Evolutionary conservation across 257 asterid species (phyloP), one percentile per base, ranked within the genome.

Genomic region (Solanum arcanum): DNA sequence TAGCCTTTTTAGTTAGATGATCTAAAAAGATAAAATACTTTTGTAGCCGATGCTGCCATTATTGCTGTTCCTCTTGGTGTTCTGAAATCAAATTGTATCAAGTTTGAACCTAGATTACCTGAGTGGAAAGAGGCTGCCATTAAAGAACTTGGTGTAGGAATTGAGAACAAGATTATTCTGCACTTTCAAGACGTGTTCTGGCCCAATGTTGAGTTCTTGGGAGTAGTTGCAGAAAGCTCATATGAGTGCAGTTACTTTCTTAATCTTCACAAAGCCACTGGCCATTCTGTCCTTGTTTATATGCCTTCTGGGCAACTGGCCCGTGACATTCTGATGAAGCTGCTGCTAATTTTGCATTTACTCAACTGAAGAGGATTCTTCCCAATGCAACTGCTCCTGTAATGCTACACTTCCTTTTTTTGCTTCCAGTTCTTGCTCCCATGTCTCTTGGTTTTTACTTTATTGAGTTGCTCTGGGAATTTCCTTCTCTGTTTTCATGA

Each of bases 241-340:
- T 94, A 97, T 23, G 92, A 89, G 13, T 97, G 99, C 92, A 94
- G 99, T 91, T 97, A 97, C 89, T 97, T 97, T 91, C 97, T 97
- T 86, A 96, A 97, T 90, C 92, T 97, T 91, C 99, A 97, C 93
- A 97, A 97, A 91, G 99, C 99, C 27, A 97, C 99, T 7, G 98
- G 98, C 33, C 96, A 95, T 87, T 47, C 95, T 5, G 98, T 96
- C 88, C 99, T 97, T 70, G 99, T 97, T 89, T 97, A 97, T 90
- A 97, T 97, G 99, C 99, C 99, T 31, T 97, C 99, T 0, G 99
- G 99, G 56, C 91, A 94, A 88, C 90, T 97, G 88, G 99, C 99
- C 56, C 98, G 96, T 20, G 98, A 97, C 84, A 93, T 93, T 92
- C 99, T 2, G 98, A 97, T 74, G 99, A 96, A 89, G 92, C 91